These are phyloP conservation scores for Suillus americanus DNA, from an alignment of 768 basidiomycete species.

Conservation along the genomic window DNA sequence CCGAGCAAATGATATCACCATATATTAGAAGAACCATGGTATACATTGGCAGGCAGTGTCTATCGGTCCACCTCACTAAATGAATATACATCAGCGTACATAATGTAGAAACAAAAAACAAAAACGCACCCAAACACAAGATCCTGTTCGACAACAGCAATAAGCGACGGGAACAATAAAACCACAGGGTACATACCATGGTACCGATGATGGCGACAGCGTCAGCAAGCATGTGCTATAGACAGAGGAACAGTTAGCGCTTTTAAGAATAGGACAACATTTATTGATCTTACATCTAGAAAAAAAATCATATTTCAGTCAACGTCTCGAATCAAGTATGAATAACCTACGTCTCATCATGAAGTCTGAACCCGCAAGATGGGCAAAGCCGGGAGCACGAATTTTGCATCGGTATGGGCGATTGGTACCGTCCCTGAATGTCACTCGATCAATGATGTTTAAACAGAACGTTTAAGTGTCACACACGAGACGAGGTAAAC, in stretches of 20 bases:
- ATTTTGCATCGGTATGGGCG: conserved; percentile 97
- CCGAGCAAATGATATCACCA: neutral
- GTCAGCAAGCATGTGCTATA: conserved; percentile 86
- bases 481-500: conserved; percentile 95
- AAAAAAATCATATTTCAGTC: conserved; percentile 12
- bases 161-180: conserved; percentile 9
- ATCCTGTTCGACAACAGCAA: conserved; percentile 46
- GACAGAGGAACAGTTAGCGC: conserved; percentile 16
- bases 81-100: neutral
- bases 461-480: neutral
- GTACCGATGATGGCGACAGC: conserved; percentile 98
- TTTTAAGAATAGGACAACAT: neutral
- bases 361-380: conserved; percentile 94
- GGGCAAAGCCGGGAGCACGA: conserved; percentile 94
- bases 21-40: neutral
- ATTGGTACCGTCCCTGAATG: conserved; percentile 82
- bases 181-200: conserved; percentile 59
- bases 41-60: conserved; percentile 14
- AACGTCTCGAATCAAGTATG: conserved; percentile 6
- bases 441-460: conserved; percentile 2
- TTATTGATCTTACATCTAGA: conserved; percentile 35
- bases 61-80: conserved; percentile 34
- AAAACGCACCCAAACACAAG: conserved; percentile 87
- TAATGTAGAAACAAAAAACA: neutral
- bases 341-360: conserved; percentile 87